These are phyloP conservation scores for Spizellomyces punctatus DNA, from an alignment of 192 early-diverging fungal species.

Conservation along the genomic window DNA sequence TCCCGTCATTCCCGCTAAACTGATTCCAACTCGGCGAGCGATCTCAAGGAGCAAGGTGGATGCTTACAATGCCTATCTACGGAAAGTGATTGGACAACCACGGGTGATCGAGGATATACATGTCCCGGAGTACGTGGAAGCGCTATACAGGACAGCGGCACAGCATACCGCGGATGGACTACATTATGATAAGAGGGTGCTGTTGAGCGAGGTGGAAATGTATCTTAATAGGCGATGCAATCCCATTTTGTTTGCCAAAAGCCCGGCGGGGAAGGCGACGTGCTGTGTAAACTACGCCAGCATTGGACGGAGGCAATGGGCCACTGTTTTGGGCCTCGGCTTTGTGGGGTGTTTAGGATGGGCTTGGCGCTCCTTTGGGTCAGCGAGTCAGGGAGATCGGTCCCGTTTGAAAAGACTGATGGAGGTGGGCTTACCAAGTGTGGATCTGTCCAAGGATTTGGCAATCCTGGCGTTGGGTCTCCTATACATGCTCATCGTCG, in stretches of 20 bases:
- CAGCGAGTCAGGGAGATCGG: too few species aligned
- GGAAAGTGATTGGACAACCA: not conserved
- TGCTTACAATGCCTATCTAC: constrained; percentile 38
- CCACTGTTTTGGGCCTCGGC: too few species aligned
- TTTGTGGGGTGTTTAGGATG: too few species aligned
- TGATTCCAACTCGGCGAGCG: constrained; percentile 51
- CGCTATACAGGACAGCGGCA: constrained; percentile 41
- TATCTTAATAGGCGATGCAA: constrained; percentile 71
- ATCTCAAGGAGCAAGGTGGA: constrained; percentile 60
- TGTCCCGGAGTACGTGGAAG: constrained; percentile 32
- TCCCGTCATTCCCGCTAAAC: constrained; percentile 35
- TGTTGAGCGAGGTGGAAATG: constrained; percentile 53
- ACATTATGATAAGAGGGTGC: constrained; percentile 60
- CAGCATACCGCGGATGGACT: constrained; percentile 66
- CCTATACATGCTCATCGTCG: constrained; percentile 63
- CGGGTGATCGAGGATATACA: not conserved
- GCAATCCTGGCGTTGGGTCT: constrained; percentile 40
- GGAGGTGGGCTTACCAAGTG: constrained; percentile 26
- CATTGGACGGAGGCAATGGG: too few species aligned
- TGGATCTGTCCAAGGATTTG: constrained; percentile 2
- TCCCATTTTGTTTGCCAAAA: constrained; percentile 1
- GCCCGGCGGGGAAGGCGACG: too few species aligned
- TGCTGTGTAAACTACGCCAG: too few species aligned
- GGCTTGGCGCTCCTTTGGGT: too few species aligned
- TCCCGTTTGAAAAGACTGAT: not conserved